Base-by-base conservation (phyloP, 176 grass and related monocot genomes). In the Luzula sylvatica region DNA sequence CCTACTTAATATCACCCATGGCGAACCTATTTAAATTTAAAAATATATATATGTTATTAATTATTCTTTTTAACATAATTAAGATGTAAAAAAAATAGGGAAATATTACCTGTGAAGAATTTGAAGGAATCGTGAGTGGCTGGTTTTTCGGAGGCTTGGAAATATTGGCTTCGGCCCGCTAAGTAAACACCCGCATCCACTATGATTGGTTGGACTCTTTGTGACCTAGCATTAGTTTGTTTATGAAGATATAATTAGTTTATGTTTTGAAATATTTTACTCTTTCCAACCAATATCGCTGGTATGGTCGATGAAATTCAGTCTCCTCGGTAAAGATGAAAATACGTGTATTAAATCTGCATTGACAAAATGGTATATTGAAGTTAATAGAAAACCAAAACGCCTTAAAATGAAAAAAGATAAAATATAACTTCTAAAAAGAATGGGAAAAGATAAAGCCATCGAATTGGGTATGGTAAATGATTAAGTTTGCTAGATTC, bases 261-360 rank as follows among this genome's bases (percentile, higher is more conserved):
- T 25, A 38, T 11, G 53, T 26, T 23, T 29, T n/a, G 15, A 55
- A 14, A 26, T 5, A 46, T 43, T 3, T 5, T 83, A 98, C 92
- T 90, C 92, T 90, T 98, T 98, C 92, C 92, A 98, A 72, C 81
- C 85, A 62, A 98, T 72, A 66, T 98, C 92, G 65, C 92, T 90
- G 21, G 75, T 82, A 32, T 98, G 92, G 56, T 98, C 85, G 9
- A 98, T 82, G 66, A 98, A 98, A 56, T 89, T 98, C 23, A 87
- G 72, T 26, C 86, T 35, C 71, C 85, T 86, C 42, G 92, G 92
- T 57, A 98, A 64, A 52, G 86, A 77, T 1, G 92, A 90, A 79
- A 98, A 98, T 54, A 90, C 81, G 74, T 98, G 85, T 66, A 90
- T 90, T 56, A 98, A 65, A 43, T 98, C 92, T 98, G 75, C 61